Conservation (phyloP, 169 alveolate species). For the Eimeria sp. region DNA sequence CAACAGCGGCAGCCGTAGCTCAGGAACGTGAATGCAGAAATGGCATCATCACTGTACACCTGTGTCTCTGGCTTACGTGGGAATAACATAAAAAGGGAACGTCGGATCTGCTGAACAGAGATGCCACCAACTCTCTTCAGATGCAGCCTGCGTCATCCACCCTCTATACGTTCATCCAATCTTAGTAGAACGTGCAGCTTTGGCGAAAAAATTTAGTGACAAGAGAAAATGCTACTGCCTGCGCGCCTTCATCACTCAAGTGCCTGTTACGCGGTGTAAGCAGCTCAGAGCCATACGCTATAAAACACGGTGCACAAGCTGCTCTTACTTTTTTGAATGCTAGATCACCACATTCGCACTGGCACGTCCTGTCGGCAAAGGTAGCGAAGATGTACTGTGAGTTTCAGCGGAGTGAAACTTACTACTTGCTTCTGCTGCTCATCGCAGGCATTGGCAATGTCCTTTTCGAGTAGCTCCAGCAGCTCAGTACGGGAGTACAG, state of each 20-base stretch:
- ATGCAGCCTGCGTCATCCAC: constrained; percentile 50
- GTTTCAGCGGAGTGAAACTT: not conserved
- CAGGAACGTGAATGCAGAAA: not conserved
- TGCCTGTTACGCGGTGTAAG: not conserved
- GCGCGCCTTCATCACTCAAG: not conserved
- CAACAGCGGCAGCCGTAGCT: constrained; percentile 26
- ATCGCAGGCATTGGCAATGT: not conserved
- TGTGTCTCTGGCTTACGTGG: constrained; percentile 9
- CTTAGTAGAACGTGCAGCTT: not conserved
- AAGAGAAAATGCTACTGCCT: not conserved
- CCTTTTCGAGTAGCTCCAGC: constrained; percentile 34
- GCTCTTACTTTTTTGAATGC: not conserved
- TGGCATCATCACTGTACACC: not conserved
- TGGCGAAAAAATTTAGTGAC: not conserved
- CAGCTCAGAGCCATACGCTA: not conserved
- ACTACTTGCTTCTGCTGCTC: not conserved
- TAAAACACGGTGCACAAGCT: too few relatives aligned
- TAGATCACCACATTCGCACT: not conserved
- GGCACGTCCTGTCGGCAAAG: not conserved
- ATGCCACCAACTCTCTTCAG: constrained; percentile 75
- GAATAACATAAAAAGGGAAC: constrained; percentile 50
- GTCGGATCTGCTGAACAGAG: constrained; percentile 49
- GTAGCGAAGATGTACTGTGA: not conserved
- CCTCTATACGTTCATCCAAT: not conserved
- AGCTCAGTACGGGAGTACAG: constrained; percentile 52